These are phyloP conservation scores for Hippophae gyantsensis DNA, from an alignment of 306 rosid genomes.

Conservation along the genomic window DNA sequence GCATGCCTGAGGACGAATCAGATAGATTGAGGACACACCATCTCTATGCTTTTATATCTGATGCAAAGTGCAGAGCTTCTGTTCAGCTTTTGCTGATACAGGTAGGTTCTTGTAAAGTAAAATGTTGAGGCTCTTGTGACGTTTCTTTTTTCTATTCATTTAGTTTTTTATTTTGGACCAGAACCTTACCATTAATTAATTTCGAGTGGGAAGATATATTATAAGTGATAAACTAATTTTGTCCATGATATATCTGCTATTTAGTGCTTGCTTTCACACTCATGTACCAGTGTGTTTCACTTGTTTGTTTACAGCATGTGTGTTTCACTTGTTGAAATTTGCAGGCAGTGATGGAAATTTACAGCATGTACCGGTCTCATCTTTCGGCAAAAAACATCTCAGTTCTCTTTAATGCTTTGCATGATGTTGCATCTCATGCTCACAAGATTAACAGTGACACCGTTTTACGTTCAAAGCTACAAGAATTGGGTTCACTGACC, in stretches of 20 bases:
- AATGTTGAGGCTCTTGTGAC: too few relatives aligned
- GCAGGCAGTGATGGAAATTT: constrained; percentile 95
- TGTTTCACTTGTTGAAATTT: constrained; percentile 25
- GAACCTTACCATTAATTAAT: too few relatives aligned
- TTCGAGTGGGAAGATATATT: too few relatives aligned
- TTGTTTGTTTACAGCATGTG: constrained; percentile 5
- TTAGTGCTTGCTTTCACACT: not conserved
- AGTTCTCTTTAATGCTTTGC: constrained; percentile 67
- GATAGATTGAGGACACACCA: constrained; percentile 35
- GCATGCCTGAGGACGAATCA: constrained; percentile 33
- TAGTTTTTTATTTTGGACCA: too few relatives aligned
- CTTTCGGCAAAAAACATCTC: constrained; percentile 53
- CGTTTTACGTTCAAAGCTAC: constrained; percentile 68
- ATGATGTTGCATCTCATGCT: constrained; percentile 66
- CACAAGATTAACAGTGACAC: constrained; percentile 53
- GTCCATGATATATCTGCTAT: too few relatives aligned
- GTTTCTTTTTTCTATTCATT: too few relatives aligned
- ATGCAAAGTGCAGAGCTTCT: constrained; percentile 88
- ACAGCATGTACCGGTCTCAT: constrained; percentile 61
- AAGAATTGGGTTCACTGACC: constrained; percentile 74
- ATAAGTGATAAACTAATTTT: too few relatives aligned
- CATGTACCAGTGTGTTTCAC: not conserved
- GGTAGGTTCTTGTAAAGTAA: constrained; percentile 38
- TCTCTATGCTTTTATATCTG: constrained; percentile 50
- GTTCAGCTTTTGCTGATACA: constrained; percentile 94